Conservation (phyloP, 441 rosid species). For the Capsella rubella region DNA sequence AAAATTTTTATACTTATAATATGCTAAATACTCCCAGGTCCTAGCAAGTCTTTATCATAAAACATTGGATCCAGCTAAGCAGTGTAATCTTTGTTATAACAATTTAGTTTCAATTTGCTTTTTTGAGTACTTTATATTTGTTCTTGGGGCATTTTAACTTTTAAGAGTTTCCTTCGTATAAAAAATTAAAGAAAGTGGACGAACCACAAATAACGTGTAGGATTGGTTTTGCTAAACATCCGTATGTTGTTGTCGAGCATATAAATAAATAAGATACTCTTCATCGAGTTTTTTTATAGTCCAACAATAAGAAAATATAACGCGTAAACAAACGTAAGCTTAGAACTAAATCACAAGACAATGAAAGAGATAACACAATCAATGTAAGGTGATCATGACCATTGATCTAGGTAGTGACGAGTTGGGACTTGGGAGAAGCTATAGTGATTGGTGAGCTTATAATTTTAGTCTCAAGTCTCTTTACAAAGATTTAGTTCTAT, state of each 20-base stretch:
- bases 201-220: slow-evolving; percentile 1
- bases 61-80: slow-evolving; percentile 20
- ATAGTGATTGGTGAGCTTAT: no score
- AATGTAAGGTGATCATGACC: no score
- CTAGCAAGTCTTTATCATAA: background rate
- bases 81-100: background rate
- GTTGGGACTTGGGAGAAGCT: no score
- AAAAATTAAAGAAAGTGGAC: background rate
- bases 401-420: no score
- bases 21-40: background rate
- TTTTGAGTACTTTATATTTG: background rate
- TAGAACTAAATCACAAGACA: background rate
- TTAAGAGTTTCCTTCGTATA: background rate
- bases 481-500: background rate
- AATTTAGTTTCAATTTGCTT: background rate
- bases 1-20: background rate
- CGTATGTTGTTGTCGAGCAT: background rate
- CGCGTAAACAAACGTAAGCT: background rate
- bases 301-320: background rate
- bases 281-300: background rate
- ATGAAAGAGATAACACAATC: no score
- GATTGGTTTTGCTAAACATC: background rate
- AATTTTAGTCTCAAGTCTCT: background rate
- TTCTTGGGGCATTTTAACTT: background rate
- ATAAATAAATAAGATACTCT: background rate